Conservation (phyloP, 768 basidiomycete species). For the Panaeolus cyanescens region DNA sequence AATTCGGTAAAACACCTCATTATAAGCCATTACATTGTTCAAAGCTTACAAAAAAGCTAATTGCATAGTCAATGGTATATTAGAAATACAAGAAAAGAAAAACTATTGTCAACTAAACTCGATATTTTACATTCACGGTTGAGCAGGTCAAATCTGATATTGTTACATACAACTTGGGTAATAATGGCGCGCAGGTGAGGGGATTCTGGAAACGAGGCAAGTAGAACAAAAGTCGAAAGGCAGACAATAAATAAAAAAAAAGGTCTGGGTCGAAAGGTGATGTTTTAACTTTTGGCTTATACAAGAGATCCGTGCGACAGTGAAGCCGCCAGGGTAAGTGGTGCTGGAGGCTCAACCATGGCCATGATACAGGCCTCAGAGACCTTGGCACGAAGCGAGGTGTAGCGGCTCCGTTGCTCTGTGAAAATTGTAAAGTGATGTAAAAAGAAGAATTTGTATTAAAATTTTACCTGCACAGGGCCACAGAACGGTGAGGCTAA, state of each 20-base stretch:
- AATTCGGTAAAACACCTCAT: slow-evolving; percentile 25
- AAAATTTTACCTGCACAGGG: slow-evolving; percentile 56
- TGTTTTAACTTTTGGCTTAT: slow-evolving; percentile 11
- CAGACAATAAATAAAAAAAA: neutral
- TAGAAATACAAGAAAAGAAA: too few relatives aligned
- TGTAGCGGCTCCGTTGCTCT: slow-evolving; percentile 58
- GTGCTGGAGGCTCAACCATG: slow-evolving; percentile 46
- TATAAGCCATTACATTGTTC: too few relatives aligned
- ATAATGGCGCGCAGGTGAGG: too few relatives aligned
- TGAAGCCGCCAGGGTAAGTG: slow-evolving; percentile 34
- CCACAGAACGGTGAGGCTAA: slow-evolving; percentile 57
- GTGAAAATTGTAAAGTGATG: slow-evolving; percentile 12
- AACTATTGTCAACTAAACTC: too few relatives aligned
- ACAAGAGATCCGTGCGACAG: slow-evolving; percentile 5
- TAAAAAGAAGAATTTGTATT: neutral
- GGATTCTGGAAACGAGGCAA: too few relatives aligned
- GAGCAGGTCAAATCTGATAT: too few relatives aligned
- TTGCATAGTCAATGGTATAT: too few relatives aligned
- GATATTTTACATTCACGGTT: too few relatives aligned
- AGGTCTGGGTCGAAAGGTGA: neutral
- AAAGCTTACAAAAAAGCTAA: too few relatives aligned
- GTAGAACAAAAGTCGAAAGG: too few relatives aligned
- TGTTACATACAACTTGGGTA: too few relatives aligned
- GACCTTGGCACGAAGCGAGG: slow-evolving; percentile 46
- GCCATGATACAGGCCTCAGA: slow-evolving; percentile 46